Evolutionary conservation across 2,329 filamentous ascomycete genomes (phyloP).

Genomic region (Lasiodiplodia sp.): DNA sequence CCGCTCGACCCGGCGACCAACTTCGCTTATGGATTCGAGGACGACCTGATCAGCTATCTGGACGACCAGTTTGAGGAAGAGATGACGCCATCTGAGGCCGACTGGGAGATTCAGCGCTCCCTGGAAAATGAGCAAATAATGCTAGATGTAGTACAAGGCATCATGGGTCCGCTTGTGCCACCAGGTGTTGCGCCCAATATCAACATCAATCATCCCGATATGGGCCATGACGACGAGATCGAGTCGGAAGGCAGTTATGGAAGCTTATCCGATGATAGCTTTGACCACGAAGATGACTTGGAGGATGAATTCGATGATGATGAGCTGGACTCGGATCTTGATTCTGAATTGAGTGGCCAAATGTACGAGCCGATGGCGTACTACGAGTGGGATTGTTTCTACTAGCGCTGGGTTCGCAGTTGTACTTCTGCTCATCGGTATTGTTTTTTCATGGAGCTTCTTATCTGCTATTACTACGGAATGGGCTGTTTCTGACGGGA

Average conservation of each 20-base stretch:
- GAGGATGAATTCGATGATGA: not conserved
- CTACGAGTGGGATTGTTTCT: slow-evolving; percentile 13
- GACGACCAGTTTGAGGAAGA: not conserved
- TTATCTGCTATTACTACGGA: not conserved
- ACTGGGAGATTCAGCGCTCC: too few relatives aligned
- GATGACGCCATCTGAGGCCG: not conserved
- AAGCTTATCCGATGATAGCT: not conserved
- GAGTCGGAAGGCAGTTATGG: not conserved
- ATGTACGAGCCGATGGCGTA: not conserved
- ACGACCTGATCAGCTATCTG: slow-evolving; percentile 17
- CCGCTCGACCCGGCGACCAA: slow-evolving; percentile 1
- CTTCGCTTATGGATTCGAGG: slow-evolving; percentile 14
- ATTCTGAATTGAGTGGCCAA: not conserved
- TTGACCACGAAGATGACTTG: not conserved
- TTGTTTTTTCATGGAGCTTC: not conserved
- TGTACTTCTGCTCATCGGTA: not conserved
- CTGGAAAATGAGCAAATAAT: too few relatives aligned
- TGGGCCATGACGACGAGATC: not conserved
- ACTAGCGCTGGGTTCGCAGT: not conserved
- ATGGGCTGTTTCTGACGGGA: not conserved
- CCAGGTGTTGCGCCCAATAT: too few relatives aligned
- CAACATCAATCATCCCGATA: too few relatives aligned
- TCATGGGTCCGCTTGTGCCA: too few relatives aligned
- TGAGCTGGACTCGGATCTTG: not conserved
- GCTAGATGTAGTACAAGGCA: too few relatives aligned